phyloP scores from a whole-genome alignment of 805 yeast genomes.

The Maudiozyma pseudohumilis region DNA sequence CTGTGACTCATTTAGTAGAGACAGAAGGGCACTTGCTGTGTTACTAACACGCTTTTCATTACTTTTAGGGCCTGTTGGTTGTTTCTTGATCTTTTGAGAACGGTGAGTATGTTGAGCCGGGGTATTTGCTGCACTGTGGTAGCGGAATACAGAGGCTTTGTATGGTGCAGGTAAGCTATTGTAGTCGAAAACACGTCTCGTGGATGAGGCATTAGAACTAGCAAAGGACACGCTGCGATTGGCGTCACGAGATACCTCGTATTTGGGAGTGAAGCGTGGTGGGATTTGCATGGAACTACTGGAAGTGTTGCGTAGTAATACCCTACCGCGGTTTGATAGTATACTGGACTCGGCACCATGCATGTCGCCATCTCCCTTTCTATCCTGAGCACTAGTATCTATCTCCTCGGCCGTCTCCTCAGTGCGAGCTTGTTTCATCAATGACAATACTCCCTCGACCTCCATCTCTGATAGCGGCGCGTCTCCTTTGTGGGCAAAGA shows the following conservation, averaged over 20 bases:
- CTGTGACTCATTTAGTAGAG: conserved; percentile 26
- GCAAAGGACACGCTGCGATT: conserved; percentile 7
- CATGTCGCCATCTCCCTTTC: neutral
- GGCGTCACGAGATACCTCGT: no score
- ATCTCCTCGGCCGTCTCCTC: no score
- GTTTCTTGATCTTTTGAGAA: neutral
- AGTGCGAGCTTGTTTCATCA: conserved; percentile 32
- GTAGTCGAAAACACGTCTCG: conserved; percentile 31
- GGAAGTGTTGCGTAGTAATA: no score
- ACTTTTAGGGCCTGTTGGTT: neutral
- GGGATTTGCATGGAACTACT: no score
- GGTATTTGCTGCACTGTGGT: conserved; percentile 14
- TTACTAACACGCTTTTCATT: conserved; percentile 29
- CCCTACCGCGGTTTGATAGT: no score
- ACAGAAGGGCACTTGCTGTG: conserved; percentile 41
- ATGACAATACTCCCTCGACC: conserved; percentile 68
- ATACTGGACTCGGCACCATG: no score
- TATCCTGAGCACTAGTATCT: neutral
- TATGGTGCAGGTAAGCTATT: conserved; percentile 33
- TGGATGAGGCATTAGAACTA: conserved; percentile 15
- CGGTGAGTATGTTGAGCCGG: neutral
- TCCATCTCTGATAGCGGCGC: conserved; percentile 65
- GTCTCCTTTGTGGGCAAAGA: conserved; percentile 67
- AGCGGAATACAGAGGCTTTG: conserved; percentile 27
- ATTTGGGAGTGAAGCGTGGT: conserved; percentile 32